These are phyloP conservation scores for Furcasterigmium sp. DNA, from an alignment of 2,329 filamentous ascomycete species.

Conservation along the genomic window DNA sequence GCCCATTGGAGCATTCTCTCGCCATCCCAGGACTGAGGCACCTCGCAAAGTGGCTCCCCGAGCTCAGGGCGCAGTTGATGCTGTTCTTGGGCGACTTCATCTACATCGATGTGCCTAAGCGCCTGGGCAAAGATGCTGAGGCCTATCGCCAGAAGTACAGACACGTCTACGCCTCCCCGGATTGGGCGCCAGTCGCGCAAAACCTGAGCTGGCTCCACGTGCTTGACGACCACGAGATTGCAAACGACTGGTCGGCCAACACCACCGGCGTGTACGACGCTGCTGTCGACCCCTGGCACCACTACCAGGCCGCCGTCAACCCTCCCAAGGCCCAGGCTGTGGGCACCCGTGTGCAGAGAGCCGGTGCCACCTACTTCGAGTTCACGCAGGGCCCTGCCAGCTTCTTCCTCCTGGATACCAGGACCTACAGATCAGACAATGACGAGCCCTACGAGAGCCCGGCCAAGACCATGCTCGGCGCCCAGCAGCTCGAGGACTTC, in stretches of 20 bases:
- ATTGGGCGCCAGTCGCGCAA: slow-evolving; percentile 71
- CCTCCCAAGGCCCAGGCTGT: slow-evolving; percentile 62
- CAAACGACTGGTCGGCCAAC: slow-evolving; percentile 86
- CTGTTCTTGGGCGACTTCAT: slow-evolving; percentile 85
- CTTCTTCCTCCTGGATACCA: slow-evolving; percentile 93
- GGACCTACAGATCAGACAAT: slow-evolving; percentile 74
- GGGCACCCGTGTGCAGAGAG: slow-evolving; percentile 28
- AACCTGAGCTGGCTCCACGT: slow-evolving; percentile 97
- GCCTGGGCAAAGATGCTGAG: slow-evolving; percentile 65
- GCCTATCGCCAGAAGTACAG: slow-evolving; percentile 90
- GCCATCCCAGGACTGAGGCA: slow-evolving; percentile 75
- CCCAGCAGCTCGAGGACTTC: slow-evolving; percentile 72
- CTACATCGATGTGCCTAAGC: slow-evolving; percentile 81
- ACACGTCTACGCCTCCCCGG: slow-evolving; percentile 91
- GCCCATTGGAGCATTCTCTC: slow-evolving; percentile 74
- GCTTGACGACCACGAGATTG: slow-evolving; percentile 93
- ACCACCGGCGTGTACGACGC: slow-evolving; percentile 73
- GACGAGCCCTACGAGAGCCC: slow-evolving; percentile 51
- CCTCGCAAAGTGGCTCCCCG: slow-evolving; percentile 67
- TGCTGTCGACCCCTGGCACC: slow-evolving; percentile 77
- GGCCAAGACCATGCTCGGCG: slow-evolving; percentile 83
- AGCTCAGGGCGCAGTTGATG: slow-evolving; percentile 72
- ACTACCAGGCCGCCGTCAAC: slow-evolving; percentile 83
- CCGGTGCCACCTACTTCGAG: slow-evolving; percentile 74
- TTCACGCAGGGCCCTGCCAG: slow-evolving; percentile 87